Evolutionary conservation across 148 eudicot species (phyloP).

Genomic region (Silene uniflora): DNA sequence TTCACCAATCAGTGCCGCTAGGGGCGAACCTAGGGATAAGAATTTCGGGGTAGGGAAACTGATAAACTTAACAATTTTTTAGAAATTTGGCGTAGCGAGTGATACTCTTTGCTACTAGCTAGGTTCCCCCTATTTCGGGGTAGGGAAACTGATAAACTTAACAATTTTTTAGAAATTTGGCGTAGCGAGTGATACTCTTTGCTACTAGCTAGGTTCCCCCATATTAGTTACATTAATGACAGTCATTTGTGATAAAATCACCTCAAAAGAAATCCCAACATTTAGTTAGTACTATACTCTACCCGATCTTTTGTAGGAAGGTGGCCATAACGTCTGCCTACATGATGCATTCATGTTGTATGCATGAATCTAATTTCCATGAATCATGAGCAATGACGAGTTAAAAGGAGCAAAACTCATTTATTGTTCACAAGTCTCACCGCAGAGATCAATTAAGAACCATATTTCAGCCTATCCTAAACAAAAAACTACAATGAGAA

Average conservation of each 20-base stretch:
- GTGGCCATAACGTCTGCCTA: neutral
- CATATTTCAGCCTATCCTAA: neutral
- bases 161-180: too few relatives aligned
- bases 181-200: too few relatives aligned
- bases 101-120: too few relatives aligned
- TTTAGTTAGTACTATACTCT: neutral
- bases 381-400: neutral
- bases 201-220: too few relatives aligned
- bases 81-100: too few relatives aligned
- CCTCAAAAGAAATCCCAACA: neutral
- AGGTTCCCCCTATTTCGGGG: too few relatives aligned
- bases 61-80: too few relatives aligned
- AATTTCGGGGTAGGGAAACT: too few relatives aligned
- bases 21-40: too few relatives aligned
- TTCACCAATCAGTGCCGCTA: constrained; percentile 5
- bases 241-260: neutral
- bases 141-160: too few relatives aligned
- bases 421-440: neutral
- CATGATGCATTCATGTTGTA: constrained; percentile 1
- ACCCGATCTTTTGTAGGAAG: neutral
- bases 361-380: neutral
- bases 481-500: neutral
- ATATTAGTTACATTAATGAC: neutral
- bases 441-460: neutral
- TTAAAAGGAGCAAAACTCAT: neutral